These are phyloP conservation scores for Neurospora sp. DNA, from an alignment of 495 filamentous ascomycete species.

Conservation along the genomic window DNA sequence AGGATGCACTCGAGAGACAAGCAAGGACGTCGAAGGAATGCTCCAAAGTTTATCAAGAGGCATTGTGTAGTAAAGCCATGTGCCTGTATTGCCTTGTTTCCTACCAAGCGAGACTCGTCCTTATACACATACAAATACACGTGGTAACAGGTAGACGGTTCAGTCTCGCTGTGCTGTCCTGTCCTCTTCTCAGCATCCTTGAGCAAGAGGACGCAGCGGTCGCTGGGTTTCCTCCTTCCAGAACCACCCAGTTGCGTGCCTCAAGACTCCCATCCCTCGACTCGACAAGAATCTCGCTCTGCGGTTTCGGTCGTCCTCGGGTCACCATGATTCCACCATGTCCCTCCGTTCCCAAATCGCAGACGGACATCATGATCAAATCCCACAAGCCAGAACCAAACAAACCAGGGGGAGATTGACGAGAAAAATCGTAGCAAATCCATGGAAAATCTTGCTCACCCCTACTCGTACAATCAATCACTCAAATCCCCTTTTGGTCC, in stretches of 20 bases:
- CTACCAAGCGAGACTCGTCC: not conserved
- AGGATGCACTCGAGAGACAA: not conserved
- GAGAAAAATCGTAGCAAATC: not conserved
- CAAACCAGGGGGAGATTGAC: not conserved
- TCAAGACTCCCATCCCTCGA: not conserved
- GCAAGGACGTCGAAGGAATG: not conserved
- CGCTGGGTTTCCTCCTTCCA: not conserved
- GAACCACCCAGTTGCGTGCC: not conserved
- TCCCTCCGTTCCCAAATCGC: not conserved
- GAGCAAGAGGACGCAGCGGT: not conserved
- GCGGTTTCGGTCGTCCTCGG: not conserved
- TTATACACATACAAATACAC: not conserved
- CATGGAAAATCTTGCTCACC: not conserved
- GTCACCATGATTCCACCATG: not conserved
- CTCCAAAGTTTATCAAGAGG: not conserved
- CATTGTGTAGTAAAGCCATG: not conserved
- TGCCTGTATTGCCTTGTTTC: not conserved
- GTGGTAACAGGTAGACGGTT: not conserved
- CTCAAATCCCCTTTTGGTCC: not conserved
- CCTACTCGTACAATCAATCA: not conserved
- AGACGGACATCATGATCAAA: not conserved
- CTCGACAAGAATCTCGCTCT: not conserved
- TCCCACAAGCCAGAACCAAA: not conserved
- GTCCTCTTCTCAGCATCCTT: not conserved
- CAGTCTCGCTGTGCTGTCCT: not conserved